Base-by-base conservation (phyloP, 2,329 filamentous ascomycete genomes). In the Emmonsiellopsis sp. region DNA sequence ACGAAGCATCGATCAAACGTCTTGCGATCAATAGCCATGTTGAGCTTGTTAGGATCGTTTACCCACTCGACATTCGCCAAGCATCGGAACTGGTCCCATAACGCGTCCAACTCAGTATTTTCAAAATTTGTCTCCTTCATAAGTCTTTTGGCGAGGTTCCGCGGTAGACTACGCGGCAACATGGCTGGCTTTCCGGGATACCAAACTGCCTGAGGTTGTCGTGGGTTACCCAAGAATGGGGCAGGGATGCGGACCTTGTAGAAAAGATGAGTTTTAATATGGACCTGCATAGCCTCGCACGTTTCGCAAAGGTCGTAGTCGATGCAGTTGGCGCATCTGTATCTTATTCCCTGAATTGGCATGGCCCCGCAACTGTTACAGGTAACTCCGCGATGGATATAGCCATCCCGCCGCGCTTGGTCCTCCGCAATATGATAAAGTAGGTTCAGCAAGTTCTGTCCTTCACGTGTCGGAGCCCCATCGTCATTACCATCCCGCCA, bases 1-100 rank as follows among this genome's bases (percentile, higher is more conserved):
- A 94, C 85, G 56, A 97, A 83, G 61, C 90, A 95, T 47, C 87
- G 84, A 66, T 96, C 89, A 70, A 98, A 98, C 0, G 89, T 95
- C 69, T 86, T 87, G 56, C 90, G 84, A 66, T 97, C 91, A 76
- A 97, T 94, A 35, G 90, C 93, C 61, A 92, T 78, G 53, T 80
- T 77, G 42, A 96, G 78, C 20, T 84, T 80, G 61, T 87, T 84
- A 0, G 89, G 87, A 65, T 97, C 92, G 15, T 86, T 81, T 35
- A 82, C 75, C 86, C 87, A 95, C 65, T 92, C 85, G 5, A 85
- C 85, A 60, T 87, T 92, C 42, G 92, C 92, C 70, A 96, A 85
- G 67, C 91, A 96, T 5, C 88, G 91, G 80, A 95, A 98, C 65
- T 97, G 92, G 65, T 97, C 92, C 85, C 91, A 97, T 42, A 95